These are phyloP conservation scores for Exsudoporus floridanus DNA, from an alignment of 1,284 basidiomycete species.

Conservation along the genomic window DNA sequence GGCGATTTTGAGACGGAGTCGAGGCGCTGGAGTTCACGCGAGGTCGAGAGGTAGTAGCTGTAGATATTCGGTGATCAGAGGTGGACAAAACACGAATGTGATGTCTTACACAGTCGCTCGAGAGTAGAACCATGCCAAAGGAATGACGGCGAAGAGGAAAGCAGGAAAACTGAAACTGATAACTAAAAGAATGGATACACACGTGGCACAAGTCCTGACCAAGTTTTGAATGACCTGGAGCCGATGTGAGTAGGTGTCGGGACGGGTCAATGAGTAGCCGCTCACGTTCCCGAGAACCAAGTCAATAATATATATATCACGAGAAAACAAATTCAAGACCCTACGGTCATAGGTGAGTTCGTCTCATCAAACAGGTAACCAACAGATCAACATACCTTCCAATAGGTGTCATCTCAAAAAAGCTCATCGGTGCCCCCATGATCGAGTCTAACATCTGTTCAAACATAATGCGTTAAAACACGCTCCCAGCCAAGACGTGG, in stretches of 20 bases:
- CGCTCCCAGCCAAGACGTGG: not conserved
- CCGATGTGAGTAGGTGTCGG: not conserved
- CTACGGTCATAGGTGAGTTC: conserved; percentile 37
- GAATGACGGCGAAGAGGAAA: conserved; percentile 77
- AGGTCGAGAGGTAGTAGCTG: conserved; percentile 89
- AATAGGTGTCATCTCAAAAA: conserved; percentile 84
- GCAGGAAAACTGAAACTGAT: conserved; percentile 80
- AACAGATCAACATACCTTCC: conserved; percentile 53
- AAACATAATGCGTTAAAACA: conserved; percentile 1
- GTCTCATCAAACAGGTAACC: not conserved
- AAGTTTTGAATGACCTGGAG: conserved; percentile 63
- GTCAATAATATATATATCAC: conserved; percentile 92
- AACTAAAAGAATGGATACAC: conserved; percentile 73
- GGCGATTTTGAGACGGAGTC: conserved; percentile 90
- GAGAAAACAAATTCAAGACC: conserved; percentile 86
- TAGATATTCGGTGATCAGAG: not conserved
- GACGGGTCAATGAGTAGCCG: not conserved
- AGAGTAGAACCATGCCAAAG: conserved; percentile 74
- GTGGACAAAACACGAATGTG: conserved; percentile 3
- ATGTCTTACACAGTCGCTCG: conserved; percentile 66
- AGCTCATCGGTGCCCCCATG: conserved; percentile 80
- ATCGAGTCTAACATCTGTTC: conserved; percentile 72
- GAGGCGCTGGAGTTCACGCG: conserved; percentile 88
- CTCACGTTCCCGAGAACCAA: conserved; percentile 69
- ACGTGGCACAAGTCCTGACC: conserved; percentile 58